Percentiles rank a stretch among this genome's conserved stretches.
Evolutionary conservation across 2,329 filamentous ascomycete genomes (phyloP).

Genomic region (Rhinocladiella similis): DNA sequence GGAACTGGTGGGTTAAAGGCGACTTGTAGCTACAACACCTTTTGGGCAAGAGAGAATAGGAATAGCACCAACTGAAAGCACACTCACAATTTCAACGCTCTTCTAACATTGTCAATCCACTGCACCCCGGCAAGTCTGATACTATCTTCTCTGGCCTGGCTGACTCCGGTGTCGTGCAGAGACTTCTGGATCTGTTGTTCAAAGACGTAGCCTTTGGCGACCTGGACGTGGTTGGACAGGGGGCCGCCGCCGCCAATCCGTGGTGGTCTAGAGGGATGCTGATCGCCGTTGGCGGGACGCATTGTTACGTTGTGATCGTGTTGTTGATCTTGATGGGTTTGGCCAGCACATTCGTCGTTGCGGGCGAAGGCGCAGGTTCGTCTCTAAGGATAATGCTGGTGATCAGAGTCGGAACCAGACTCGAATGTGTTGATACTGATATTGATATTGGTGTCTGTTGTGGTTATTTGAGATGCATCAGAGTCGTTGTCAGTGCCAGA

Average conservation of each 20-base stretch:
- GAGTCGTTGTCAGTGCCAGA: background rate
- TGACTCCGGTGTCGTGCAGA: slow-evolving; percentile 67
- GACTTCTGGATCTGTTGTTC: slow-evolving; percentile 77
- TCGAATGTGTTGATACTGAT: background rate
- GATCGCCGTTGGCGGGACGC: no score
- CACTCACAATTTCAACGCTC: slow-evolving; percentile 73
- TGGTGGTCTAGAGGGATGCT: no score
- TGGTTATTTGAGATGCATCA: background rate
- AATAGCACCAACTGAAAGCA: background rate
- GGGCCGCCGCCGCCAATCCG: slow-evolving; percentile 40
- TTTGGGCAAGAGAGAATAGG: background rate
- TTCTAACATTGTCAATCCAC: slow-evolving; percentile 83
- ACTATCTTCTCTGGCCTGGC: slow-evolving; percentile 75
- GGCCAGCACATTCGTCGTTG: no score
- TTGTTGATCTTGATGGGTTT: no score
- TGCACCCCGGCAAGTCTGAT: slow-evolving; percentile 82
- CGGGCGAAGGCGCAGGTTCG: no score
- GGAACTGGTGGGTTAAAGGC: no score
- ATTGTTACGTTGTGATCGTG: no score
- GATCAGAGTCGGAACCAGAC: no score
- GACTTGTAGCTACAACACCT: slow-evolving; percentile 15
- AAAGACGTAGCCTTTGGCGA: slow-evolving; percentile 74
- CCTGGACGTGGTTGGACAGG: slow-evolving; percentile 64
- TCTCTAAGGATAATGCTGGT: no score
- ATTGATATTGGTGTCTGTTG: background rate